phyloP scores from a whole-genome alignment of 78 protist species.

The Dictyostelium purpureum region DNA sequence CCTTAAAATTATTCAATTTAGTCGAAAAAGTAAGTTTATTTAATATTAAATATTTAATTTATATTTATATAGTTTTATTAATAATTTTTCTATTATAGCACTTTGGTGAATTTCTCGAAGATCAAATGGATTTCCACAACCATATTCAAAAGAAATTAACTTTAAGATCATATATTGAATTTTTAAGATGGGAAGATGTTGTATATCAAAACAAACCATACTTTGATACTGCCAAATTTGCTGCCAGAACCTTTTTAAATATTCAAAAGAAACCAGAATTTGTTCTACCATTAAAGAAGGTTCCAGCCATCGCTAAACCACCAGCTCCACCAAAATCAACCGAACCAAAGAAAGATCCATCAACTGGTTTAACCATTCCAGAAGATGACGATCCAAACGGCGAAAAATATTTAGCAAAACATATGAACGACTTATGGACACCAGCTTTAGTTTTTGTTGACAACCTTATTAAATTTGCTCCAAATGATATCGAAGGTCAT shows the following conservation, averaged over 20 bases:
- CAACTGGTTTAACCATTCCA: neutral
- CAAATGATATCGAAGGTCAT: slow-evolving; percentile 20
- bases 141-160: slow-evolving; percentile 94
- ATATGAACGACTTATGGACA: neutral
- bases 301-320: slow-evolving; percentile 8
- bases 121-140: slow-evolving; percentile 97
- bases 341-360: neutral
- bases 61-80: neutral
- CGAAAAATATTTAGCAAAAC: slow-evolving; percentile 15
- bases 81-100: slow-evolving; percentile 36
- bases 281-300: neutral
- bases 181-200: slow-evolving; percentile 76
- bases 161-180: slow-evolving; percentile 89
- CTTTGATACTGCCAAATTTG: neutral
- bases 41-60: neutral
- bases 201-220: slow-evolving; percentile 23
- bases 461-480: slow-evolving; percentile 6
- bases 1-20: slow-evolving; percentile 80
- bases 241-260: neutral
- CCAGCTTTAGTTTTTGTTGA: slow-evolving; percentile 8
- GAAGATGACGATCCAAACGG: slow-evolving; percentile 55
- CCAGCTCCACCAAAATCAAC: neutral
- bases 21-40: slow-evolving; percentile 78
- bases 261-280: neutral
- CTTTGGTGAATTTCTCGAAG: slow-evolving; percentile 91